phyloP scores from a whole-genome alignment of 345 rosid species.

The Combretum micranthum region DNA sequence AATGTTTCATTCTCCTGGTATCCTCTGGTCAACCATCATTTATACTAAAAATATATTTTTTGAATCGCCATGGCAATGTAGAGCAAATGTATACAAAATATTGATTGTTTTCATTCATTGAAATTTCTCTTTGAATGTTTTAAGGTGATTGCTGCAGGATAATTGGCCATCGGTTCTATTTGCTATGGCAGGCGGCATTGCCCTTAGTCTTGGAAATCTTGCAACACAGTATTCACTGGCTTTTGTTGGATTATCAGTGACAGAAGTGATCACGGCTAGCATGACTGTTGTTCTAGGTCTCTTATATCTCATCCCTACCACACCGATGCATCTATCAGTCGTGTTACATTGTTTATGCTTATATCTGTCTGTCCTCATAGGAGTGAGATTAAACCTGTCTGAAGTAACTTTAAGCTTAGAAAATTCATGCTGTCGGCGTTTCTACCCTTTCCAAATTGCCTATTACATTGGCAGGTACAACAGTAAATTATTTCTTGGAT shows the following conservation, averaged over 20 bases:
- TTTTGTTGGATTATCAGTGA: constrained; percentile 74
- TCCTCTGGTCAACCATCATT: too few relatives aligned
- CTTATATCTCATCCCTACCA: not conserved
- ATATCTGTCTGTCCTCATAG: not conserved
- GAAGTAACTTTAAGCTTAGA: not conserved
- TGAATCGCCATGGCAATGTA: not conserved
- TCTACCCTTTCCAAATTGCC: not conserved
- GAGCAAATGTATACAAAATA: not conserved
- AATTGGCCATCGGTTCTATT: constrained; percentile 77
- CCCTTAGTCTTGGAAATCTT: constrained; percentile 68
- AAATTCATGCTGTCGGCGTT: not conserved
- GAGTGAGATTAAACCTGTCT: not conserved
- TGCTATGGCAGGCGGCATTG: constrained; percentile 70
- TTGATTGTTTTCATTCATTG: not conserved
- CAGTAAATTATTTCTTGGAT: constrained; percentile 75
- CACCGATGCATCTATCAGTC: not conserved
- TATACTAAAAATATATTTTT: not conserved
- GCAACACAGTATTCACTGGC: constrained; percentile 75
- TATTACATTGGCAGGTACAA: constrained; percentile 42
- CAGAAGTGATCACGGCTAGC: constrained; percentile 66
- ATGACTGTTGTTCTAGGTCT: constrained; percentile 72
- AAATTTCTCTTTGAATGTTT: constrained; percentile 6
- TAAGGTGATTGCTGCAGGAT: constrained; percentile 26
- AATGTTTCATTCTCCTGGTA: too few relatives aligned
- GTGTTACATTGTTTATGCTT: not conserved